Evolutionary conservation across 2,329 filamentous ascomycete species (phyloP).

Genomic region (Pseudonectria buxi): DNA sequence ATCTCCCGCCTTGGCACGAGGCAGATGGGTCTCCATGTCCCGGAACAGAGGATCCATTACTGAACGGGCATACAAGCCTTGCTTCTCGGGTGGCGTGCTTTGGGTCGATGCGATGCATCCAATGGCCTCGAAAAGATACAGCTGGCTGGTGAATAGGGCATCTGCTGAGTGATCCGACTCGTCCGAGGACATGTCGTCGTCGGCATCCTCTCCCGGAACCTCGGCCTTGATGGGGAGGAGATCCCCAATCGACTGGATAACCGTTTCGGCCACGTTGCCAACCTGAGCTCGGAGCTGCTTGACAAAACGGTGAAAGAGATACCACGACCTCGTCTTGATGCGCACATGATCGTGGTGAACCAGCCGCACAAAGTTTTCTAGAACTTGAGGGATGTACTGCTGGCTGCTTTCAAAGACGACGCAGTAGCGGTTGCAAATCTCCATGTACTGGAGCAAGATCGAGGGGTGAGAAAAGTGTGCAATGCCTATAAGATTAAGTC

Average conservation of each 20-base stretch:
- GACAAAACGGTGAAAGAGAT: conserved; percentile 87
- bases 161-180: conserved; percentile 87
- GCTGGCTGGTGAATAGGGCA: conserved; percentile 81
- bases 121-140: conserved; percentile 91
- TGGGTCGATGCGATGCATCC: conserved; percentile 83
- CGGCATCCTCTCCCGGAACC: conserved; percentile 65
- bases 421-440: conserved; percentile 92
- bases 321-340: conserved; percentile 90
- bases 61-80: conserved; percentile 77
- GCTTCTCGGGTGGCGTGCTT: conserved; percentile 72
- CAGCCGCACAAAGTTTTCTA: conserved; percentile 86
- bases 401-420: conserved; percentile 84
- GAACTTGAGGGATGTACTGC: conserved; percentile 72
- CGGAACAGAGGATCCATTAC: conserved; percentile 84
- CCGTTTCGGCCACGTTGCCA: conserved; percentile 81
- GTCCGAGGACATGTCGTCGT: conserved; percentile 93
- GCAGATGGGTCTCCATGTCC: conserved; percentile 79
- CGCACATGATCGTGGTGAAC: conserved; percentile 84
- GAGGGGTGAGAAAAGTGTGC: conserved; percentile 82
- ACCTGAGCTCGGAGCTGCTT: conserved; percentile 80
- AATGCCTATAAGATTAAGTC: conserved; percentile 52
- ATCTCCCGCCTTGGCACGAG: conserved; percentile 70
- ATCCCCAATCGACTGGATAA: conserved; percentile 85
- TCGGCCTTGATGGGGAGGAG: conserved; percentile 88
- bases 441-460: conserved; percentile 94